A percentile compares a stretch with the other conserved stretches of the same genome.
Conservation (phyloP, 2,329 filamentous ascomycete genomes). For the Aspergillus nomiae region DNA sequence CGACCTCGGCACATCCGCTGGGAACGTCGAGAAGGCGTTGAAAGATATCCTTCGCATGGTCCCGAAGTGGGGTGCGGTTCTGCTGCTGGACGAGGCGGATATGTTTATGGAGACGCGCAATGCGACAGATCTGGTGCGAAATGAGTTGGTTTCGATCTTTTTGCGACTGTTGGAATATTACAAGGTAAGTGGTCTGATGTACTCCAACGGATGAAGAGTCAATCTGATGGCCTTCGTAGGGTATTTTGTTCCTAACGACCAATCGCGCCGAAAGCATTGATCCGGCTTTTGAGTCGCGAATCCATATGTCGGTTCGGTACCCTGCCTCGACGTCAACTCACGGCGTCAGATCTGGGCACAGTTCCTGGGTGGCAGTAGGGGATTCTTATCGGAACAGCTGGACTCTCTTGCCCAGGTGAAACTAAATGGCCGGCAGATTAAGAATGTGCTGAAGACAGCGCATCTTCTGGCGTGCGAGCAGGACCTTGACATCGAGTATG, state of each 20-base stretch:
- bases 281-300: constrained; percentile 49
- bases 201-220: too few relatives aligned
- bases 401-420: constrained; percentile 24
- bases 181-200: constrained; percentile 16
- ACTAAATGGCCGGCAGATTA: constrained; percentile 45
- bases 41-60: constrained; percentile 51
- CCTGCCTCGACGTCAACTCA: constrained; percentile 39
- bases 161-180: constrained; percentile 33
- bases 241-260: constrained; percentile 49
- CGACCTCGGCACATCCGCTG: constrained; percentile 50
- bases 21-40: constrained; percentile 47
- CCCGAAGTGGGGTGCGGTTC: constrained; percentile 54
- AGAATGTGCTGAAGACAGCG: constrained; percentile 48
- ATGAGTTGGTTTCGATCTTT: constrained; percentile 48
- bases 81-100: constrained; percentile 54
- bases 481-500: constrained; percentile 18
- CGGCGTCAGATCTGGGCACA: constrained; percentile 48
- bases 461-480: constrained; percentile 39
- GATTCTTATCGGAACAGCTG: constrained; percentile 25
- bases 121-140: constrained; percentile 45
- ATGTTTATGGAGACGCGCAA: constrained; percentile 39
- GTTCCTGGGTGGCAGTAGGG: constrained; percentile 35
- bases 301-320: constrained; percentile 44
- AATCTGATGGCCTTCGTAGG: constrained; percentile 29
- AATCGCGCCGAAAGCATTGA: constrained; percentile 50